Conservation (phyloP, 345 rosid genomes). For the Viola odorata region DNA sequence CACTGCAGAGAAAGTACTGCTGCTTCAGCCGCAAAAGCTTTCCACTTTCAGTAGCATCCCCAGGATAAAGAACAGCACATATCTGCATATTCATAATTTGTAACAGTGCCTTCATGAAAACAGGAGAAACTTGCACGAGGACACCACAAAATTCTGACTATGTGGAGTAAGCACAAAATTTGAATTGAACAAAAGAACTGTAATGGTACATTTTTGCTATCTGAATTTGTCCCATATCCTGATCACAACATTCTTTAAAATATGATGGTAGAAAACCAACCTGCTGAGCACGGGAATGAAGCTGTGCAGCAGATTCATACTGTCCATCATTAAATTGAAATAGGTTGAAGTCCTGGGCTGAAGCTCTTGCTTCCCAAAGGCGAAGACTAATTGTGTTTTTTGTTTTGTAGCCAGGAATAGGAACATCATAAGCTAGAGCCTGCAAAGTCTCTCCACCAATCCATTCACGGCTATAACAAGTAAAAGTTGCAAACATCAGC, state of each 20-base stretch:
- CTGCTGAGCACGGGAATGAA: constrained; percentile 80
- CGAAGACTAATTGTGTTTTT: constrained; percentile 97
- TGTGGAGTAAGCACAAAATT: not conserved
- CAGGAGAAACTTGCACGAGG: not conserved
- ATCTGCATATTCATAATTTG: constrained; percentile 42
- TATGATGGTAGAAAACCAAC: constrained; percentile 25
- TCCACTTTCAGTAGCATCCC: constrained; percentile 95
- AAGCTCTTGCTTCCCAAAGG: constrained; percentile 93
- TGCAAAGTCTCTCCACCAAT: constrained; percentile 78
- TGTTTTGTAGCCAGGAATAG: constrained; percentile 90
- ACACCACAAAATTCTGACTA: not conserved
- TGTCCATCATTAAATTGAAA: constrained; percentile 94
- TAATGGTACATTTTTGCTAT: too few relatives aligned
- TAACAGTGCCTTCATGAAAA: constrained; percentile 7
- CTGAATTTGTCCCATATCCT: not conserved
- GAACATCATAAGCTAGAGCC: constrained; percentile 94
- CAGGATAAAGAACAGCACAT: constrained; percentile 93
- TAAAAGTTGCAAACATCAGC: not conserved
- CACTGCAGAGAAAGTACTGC: constrained; percentile 94
- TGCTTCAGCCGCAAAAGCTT: constrained; percentile 93
- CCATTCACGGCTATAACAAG: constrained; percentile 65
- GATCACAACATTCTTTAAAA: not conserved
- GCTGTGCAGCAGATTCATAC: constrained; percentile 82
- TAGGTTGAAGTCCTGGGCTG: constrained; percentile 66
- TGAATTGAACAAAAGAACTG: not conserved